phyloP scores from a whole-genome alignment of 2,329 filamentous ascomycete species.

The Aurifilum marmelostoma region DNA sequence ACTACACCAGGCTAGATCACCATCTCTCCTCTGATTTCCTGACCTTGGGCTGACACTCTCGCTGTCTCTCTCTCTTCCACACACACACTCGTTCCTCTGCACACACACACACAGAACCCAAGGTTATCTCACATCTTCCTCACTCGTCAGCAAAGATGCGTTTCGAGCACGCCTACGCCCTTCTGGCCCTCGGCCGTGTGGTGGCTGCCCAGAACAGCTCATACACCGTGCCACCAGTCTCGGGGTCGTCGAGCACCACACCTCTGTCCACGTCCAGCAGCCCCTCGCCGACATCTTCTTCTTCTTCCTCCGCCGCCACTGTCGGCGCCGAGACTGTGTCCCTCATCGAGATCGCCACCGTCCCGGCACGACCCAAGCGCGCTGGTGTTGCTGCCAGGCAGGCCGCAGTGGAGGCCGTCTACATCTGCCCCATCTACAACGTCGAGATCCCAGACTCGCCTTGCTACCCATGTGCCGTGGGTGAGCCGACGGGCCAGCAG shows the following conservation, averaged over 20 bases:
- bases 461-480: slow-evolving; percentile 6
- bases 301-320: background rate
- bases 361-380: background rate
- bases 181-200: slow-evolving; percentile 6
- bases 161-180: slow-evolving; percentile 1
- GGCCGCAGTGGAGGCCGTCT: background rate
- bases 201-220: background rate
- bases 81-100: background rate
- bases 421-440: background rate
- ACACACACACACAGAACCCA: too few species aligned
- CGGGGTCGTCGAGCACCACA: background rate
- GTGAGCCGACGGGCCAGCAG: background rate
- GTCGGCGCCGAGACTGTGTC: background rate
- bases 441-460: background rate
- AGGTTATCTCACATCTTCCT: background rate
- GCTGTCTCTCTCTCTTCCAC: background rate
- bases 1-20: background rate
- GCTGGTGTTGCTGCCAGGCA: background rate
- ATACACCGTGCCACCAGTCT: background rate
- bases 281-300: background rate
- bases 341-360: background rate
- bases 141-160: background rate
- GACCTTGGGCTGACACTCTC: background rate
- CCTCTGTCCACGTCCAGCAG: background rate
- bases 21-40: background rate